Conservation (phyloP, 495 filamentous ascomycete species). For the Talaromyces adpressus region DNA sequence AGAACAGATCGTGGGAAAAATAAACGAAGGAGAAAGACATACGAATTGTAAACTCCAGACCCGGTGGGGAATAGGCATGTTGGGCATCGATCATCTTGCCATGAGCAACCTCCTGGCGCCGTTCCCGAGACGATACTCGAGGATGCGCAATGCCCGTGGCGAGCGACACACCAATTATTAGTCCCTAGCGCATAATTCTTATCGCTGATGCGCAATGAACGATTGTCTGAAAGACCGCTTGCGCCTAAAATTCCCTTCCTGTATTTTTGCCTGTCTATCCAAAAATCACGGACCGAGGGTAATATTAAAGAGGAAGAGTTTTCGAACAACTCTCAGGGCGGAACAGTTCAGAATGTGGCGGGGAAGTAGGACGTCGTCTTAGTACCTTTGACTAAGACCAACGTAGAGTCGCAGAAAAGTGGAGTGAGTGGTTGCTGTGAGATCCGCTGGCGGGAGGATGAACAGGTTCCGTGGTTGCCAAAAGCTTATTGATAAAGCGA, state of each 20-base stretch:
- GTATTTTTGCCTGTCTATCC: background rate
- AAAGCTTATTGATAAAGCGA: background rate
- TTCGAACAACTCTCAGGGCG: background rate
- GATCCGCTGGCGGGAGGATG: background rate
- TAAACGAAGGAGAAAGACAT: conserved; percentile 15
- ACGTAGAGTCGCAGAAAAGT: background rate
- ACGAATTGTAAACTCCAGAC: conserved; percentile 31
- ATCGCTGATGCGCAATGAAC: background rate
- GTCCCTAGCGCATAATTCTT: conserved; percentile 22
- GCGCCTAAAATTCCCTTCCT: background rate
- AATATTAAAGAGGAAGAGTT: background rate
- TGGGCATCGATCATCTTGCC: conserved; percentile 36
- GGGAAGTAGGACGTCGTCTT: background rate
- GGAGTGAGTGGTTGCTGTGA: background rate
- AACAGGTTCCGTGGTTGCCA: background rate
- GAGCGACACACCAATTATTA: conserved; percentile 8
- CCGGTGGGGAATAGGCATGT: conserved; percentile 24
- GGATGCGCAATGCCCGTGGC: conserved; percentile 22
- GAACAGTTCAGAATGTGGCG: conserved; percentile 5
- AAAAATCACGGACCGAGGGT: background rate
- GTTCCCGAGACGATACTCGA: conserved; percentile 17
- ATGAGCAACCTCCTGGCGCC: conserved; percentile 16
- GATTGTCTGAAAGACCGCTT: background rate
- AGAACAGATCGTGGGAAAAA: background rate
- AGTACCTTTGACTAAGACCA: background rate